Percentiles rank a stretch among this genome's conserved stretches.
phyloP scores from a whole-genome alignment of 108 stramenopile species.

The Discostella stelligeroides region DNA sequence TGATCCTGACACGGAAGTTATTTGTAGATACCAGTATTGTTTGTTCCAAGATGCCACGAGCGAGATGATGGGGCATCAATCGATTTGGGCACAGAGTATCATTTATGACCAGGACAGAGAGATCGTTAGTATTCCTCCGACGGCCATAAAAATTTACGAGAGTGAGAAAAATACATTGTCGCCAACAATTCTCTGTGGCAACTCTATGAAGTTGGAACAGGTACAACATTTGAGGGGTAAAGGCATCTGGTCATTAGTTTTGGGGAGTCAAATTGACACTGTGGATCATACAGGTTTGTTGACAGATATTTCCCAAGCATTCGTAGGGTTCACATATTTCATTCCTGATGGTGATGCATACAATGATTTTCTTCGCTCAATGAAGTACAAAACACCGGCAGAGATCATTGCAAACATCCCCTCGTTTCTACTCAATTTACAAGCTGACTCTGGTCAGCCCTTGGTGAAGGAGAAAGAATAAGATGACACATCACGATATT shows the following conservation, averaged over 20 bases:
- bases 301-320: conserved; percentile 6
- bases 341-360: conserved; percentile 22
- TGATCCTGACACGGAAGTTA: conserved; percentile 18
- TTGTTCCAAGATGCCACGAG: conserved; percentile 22
- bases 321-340: conserved; percentile 28
- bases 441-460: neutral
- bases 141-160: conserved; percentile 31
- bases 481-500: too few species aligned
- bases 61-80: conserved; percentile 32
- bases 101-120: conserved; percentile 16
- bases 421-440: neutral
- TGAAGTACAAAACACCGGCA: conserved; percentile 18
- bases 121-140: neutral
- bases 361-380: conserved; percentile 14
- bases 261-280: conserved; percentile 1
- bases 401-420: conserved; percentile 9
- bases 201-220: conserved; percentile 14
- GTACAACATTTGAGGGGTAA: conserved; percentile 24
- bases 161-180: conserved; percentile 20
- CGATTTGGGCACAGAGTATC: conserved; percentile 34
- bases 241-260: conserved; percentile 19
- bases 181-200: conserved; percentile 31
- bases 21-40: conserved; percentile 31
- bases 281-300: conserved; percentile 14
- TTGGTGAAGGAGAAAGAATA: neutral